These are phyloP conservation scores for Piloderma croceum DNA, from an alignment of 768 basidiomycete genomes.

Conservation along the genomic window DNA sequence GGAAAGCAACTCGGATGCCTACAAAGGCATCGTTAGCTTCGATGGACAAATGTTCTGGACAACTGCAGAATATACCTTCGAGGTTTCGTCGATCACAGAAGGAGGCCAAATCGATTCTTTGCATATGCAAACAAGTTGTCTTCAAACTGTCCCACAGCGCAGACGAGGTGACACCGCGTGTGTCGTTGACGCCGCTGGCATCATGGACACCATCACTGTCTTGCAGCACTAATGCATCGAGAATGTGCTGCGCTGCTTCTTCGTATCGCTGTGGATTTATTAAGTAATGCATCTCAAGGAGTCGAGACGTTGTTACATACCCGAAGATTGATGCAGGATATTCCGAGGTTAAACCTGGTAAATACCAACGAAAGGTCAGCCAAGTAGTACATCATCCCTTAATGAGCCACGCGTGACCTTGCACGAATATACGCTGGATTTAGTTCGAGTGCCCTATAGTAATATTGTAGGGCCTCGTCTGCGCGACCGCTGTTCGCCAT, in stretches of 20 bases:
- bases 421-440: conserved; percentile 90
- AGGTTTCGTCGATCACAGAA: conserved; percentile 72
- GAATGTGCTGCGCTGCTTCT: conserved; percentile 80
- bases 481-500: conserved; percentile 84
- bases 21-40: not conserved
- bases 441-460: conserved; percentile 77
- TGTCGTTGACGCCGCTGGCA: conserved; percentile 37
- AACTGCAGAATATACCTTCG: conserved; percentile 32
- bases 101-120: conserved; percentile 67
- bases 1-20: not conserved
- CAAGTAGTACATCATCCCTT: not conserved
- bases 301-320: conserved; percentile 37
- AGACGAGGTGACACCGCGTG: conserved; percentile 67
- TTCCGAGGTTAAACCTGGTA: conserved; percentile 89
- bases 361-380: not conserved
- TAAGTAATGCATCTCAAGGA: conserved; percentile 5
- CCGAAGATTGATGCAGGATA: conserved; percentile 82
- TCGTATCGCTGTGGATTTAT: conserved; percentile 59
- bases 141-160: conserved; percentile 87
- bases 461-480: conserved; percentile 80
- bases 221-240: conserved; percentile 87
- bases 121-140: conserved; percentile 77
- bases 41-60: not conserved
- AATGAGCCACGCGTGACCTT: conserved; percentile 45
- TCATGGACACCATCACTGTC: conserved; percentile 74